A percentile compares a stretch with the other conserved stretches of the same genome.
phyloP scores from a whole-genome alignment of 768 basidiomycete species.

The Astraeus odoratus region DNA sequence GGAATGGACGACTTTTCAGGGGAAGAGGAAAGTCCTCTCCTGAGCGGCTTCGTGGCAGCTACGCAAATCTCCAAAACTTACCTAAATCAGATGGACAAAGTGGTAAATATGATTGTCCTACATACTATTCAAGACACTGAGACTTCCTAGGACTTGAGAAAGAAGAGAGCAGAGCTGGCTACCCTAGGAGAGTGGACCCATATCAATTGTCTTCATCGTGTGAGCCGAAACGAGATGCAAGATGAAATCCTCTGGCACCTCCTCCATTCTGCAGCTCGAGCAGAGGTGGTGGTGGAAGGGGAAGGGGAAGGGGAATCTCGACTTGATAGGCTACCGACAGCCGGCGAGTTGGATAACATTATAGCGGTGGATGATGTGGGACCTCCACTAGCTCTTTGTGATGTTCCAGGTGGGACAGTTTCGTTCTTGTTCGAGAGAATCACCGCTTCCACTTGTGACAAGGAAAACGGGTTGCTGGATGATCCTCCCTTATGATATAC shows the following conservation, averaged over 20 bases:
- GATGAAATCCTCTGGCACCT: slow-evolving; percentile 61
- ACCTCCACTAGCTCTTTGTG: slow-evolving; percentile 35
- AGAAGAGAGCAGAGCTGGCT: slow-evolving; percentile 62
- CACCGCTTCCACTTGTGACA: slow-evolving; percentile 20
- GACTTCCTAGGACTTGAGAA: slow-evolving; percentile 48
- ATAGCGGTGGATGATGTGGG: slow-evolving; percentile 29
- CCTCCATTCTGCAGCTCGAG: slow-evolving; percentile 14
- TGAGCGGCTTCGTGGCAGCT: slow-evolving; percentile 55
- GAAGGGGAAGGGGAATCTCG: slow-evolving; percentile 17
- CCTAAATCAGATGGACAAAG: slow-evolving; percentile 42
- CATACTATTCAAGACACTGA: background rate
- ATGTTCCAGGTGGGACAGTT: slow-evolving; percentile 57
- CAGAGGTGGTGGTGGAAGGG: slow-evolving; percentile 9
- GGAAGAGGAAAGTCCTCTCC: slow-evolving; percentile 23
- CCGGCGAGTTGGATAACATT: slow-evolving; percentile 45
- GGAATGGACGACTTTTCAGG: slow-evolving; percentile 22
- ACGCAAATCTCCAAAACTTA: slow-evolving; percentile 48
- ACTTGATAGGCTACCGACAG: slow-evolving; percentile 29
- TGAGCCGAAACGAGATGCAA: slow-evolving; percentile 43
- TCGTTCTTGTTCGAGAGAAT: slow-evolving; percentile 72
- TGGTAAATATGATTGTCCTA: slow-evolving; percentile 31
- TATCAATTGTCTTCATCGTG: slow-evolving; percentile 57
- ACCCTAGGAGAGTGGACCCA: slow-evolving; percentile 81
- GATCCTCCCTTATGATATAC: background rate
- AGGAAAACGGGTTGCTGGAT: background rate